Evolutionary conservation across 2,329 filamentous ascomycete genomes (phyloP), one percentile per base, ranked within the genome.

Genomic region (Calonectria pseudoreteaudii): DNA sequence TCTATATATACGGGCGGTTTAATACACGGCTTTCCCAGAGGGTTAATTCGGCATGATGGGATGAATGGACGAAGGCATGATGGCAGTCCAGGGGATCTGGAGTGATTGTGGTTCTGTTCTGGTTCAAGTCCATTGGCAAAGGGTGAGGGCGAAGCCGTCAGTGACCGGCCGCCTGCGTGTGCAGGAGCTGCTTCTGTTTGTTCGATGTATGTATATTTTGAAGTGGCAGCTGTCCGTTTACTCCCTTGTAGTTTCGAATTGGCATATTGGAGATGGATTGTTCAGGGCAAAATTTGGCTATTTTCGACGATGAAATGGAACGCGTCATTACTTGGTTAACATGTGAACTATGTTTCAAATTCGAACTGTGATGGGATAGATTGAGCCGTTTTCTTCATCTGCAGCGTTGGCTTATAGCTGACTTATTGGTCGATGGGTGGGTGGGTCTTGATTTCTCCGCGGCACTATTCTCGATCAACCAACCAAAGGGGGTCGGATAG

Each of bases 1-100:
- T 75, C 68, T 70, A 77, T 73, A 77, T 73, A 75, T 80, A 80
- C 69, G 71, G 76, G 71, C 73, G 74, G 72, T 75, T 79, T 78
- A 76, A 77, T 76, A 78, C 67, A 79, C 58, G 72, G 75, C 70
- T 74, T 78, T 74, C 76, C 76, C 68, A 74, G 68, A 75, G 70
- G 71, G 70, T 60, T 77, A 75, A 80, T 82, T 78, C 73, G 75
- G 76, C 76, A 82, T 78, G 80, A 81, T 74, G 75, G 81, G 76
- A 84, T 70, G 81, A 83, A 70, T 77, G 80, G 78, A 84, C 77
- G 81, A 83, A 76, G 79, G 79, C 72, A 83, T 77, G 82, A 84
- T 71, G 76, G 75, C 77, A 75, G 67, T 76, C 64, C 66, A 68
- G 52, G 75, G 60, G 50, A 71, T 60, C 56, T 69, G 60, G 58